Base-by-base conservation (phyloP, 768 basidiomycete genomes). In the Naematelia encephala region DNA sequence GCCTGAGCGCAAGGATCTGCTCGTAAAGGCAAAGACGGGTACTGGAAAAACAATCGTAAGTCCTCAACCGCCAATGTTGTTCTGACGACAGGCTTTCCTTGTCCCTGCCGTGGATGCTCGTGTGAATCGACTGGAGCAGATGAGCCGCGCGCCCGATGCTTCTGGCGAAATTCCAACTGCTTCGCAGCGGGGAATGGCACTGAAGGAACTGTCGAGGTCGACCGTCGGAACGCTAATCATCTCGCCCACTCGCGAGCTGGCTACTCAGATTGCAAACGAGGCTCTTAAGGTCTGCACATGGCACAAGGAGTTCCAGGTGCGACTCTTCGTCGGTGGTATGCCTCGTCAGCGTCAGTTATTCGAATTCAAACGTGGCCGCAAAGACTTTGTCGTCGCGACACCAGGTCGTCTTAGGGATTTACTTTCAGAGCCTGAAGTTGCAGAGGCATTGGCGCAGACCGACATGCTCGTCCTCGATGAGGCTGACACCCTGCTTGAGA, bases 161-260 rank as follows among this genome's bases (percentile, higher is more conserved):
- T 75, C 82, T 27, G 83, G 82, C 22, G 67, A 80, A 25, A 60
- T 58, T 16, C 64, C 51, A 56, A 55, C 30, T 68, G 67, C 23
- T n/a, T 43, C 64, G 28, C 55, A 58, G n/a, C 50, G 53, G 21
- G 67, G 73, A 5, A 51, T 56, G 46, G 44, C 56, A 21, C 51
- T 52, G 23, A 54, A 67, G 27, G 42, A 54, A 5, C 28, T 64
- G 71, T 80, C 83, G 0, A 77, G 78, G 8, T 68, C 78, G 4
- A 78, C 82, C 42, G 84, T 84, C 30, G 91, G 92, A 1, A 80
- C 86, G 0, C 82, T 97, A 21, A 82, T 97, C 66, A 85, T 97
- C 74, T 89, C 86, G 22, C 91, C 92, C 1, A 96, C 92, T 2
- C 84, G 92, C 52, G 92, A 97, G 72, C 79, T 91, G 45, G 92